Percentiles rank a stretch among this genome's conserved stretches.
Conservation (phyloP, 352 stramenopile species). For the Aphanomyces stellatus region DNA sequence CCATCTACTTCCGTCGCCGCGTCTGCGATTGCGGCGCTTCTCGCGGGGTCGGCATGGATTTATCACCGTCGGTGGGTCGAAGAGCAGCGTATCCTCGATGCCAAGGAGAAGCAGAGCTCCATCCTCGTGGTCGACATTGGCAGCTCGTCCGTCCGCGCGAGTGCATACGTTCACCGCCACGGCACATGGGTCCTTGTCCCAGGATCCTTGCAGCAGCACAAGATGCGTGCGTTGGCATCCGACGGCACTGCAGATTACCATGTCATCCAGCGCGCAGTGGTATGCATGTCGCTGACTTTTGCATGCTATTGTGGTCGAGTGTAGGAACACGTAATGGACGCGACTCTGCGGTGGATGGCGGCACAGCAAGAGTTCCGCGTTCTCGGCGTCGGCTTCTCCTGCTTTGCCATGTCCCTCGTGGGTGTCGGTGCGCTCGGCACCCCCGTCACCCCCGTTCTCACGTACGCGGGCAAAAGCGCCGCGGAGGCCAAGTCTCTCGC, state of each 20-base stretch:
- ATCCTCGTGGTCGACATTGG: slow-evolving; percentile 86
- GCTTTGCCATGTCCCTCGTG: slow-evolving; percentile 92
- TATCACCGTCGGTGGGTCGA: background rate
- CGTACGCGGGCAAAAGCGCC: slow-evolving; percentile 55
- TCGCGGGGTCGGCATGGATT: background rate
- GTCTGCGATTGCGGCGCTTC: background rate
- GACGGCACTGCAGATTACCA: slow-evolving; percentile 49
- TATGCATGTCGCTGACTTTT: background rate
- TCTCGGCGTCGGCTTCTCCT: slow-evolving; percentile 84
- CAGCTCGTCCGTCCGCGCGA: slow-evolving; percentile 89
- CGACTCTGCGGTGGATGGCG: slow-evolving; percentile 38
- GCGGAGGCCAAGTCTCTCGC: slow-evolving; percentile 42
- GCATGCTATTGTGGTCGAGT: background rate
- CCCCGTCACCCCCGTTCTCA: slow-evolving; percentile 68
- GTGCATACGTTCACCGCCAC: slow-evolving; percentile 66
- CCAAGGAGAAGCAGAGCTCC: slow-evolving; percentile 7
- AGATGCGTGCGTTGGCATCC: slow-evolving; percentile 34
- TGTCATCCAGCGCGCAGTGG: slow-evolving; percentile 34
- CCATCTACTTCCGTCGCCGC: too few relatives aligned
- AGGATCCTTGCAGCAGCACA: slow-evolving; percentile 57
- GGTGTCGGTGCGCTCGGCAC: slow-evolving; percentile 65
- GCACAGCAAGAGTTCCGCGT: slow-evolving; percentile 37
- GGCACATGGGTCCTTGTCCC: slow-evolving; percentile 53
- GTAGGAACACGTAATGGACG: slow-evolving; percentile 40
- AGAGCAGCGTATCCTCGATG: background rate